Evolutionary conservation across 176 grass and related monocot species (phyloP), one percentile per base, ranked within the genome.

Genomic region (Triticum turgidum): DNA sequence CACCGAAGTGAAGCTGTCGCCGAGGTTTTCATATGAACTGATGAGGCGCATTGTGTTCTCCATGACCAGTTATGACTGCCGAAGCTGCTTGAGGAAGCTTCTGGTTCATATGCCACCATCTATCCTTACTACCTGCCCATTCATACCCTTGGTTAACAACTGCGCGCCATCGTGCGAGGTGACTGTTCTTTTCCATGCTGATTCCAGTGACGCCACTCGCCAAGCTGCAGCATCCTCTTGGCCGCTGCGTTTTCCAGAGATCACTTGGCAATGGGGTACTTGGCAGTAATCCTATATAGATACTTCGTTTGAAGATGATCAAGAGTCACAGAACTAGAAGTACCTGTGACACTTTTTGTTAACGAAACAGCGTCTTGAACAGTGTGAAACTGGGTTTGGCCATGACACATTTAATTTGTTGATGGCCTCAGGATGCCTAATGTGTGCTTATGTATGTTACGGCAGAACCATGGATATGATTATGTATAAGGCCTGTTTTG

Each of bases 261-360:
- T 93, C 27, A 83, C 41, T 80, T 98, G 95, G 89, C 81, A 84
- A 34, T 98, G 86, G 87, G 78, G 79, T 72, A 85, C 63, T 58
- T 84, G 81, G 85, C 79, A 37, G 41, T 78, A 25, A 81, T 86
- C 72, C 11, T n/a, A 56, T 30, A 21, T 86, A 35, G 73, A 67
- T 72, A 5, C 49, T 45, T 35, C 35, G 70, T 17, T 56, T 69
- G 7, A 56, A 72, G 3, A 25, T 35, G 11, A 27, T 14, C 15
- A 17, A 58, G 80, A 34, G 24, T 69, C 12, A 41, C 29, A 33
- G 8, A 15, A 29, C 34, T n/a, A 51, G 4, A 27, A 63, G 37
- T 30, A 29, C 45, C 13, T 38, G 20, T 34, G 5, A 20, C 44
- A 47, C 18, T 62, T 90, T 86, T 22, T 41, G 38, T 77, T n/a